These are phyloP conservation scores for Pyrenula massariospora DNA, from an alignment of 495 filamentous ascomycete genomes.

Conservation along the genomic window DNA sequence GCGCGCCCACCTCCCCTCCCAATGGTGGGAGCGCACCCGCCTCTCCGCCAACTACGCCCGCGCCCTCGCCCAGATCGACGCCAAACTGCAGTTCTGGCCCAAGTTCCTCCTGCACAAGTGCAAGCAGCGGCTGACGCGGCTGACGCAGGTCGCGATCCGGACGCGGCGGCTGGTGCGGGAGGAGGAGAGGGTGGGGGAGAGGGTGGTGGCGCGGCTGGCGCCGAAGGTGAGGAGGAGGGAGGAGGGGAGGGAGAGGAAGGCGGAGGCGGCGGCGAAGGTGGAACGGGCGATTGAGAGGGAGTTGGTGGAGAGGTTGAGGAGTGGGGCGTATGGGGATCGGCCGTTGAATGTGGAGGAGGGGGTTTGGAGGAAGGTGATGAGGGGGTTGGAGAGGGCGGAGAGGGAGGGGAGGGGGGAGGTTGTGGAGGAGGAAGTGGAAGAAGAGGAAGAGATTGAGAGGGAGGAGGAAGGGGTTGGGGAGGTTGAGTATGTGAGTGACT, in stretches of 20 bases:
- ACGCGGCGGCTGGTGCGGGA: conserved; percentile 75
- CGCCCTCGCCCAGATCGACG: conserved; percentile 80
- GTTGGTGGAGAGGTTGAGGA: conserved; percentile 79
- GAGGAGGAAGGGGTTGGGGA: conserved; percentile 63
- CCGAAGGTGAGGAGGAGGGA: conserved; percentile 86
- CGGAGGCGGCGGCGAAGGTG: conserved; percentile 85
- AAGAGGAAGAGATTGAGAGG: conserved; percentile 59
- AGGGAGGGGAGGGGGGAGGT: conserved; percentile 81
- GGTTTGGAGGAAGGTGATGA: conserved; percentile 96
- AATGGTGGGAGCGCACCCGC: conserved; percentile 91
- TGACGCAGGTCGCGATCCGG: conserved; percentile 86
- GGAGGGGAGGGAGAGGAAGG: conserved; percentile 86
- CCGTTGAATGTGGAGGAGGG: conserved; percentile 87
- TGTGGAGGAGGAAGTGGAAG: conserved; percentile 72
- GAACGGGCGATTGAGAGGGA: conserved; percentile 95
- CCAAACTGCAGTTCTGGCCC: conserved; percentile 86
- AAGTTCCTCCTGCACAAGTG: conserved; percentile 93
- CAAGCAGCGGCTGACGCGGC: conserved; percentile 89
- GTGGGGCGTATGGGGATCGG: conserved; percentile 88
- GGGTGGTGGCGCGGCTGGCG: conserved; percentile 76
- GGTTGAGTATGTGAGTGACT: conserved; percentile 76
- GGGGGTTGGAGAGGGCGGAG: conserved; percentile 74
- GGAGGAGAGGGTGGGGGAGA: conserved; percentile 84
- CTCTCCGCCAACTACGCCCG: conserved; percentile 82
- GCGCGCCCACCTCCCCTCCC: conserved; percentile 78